Conservation (phyloP, 805 yeast species). For the Clavispora vitiphila region DNA sequence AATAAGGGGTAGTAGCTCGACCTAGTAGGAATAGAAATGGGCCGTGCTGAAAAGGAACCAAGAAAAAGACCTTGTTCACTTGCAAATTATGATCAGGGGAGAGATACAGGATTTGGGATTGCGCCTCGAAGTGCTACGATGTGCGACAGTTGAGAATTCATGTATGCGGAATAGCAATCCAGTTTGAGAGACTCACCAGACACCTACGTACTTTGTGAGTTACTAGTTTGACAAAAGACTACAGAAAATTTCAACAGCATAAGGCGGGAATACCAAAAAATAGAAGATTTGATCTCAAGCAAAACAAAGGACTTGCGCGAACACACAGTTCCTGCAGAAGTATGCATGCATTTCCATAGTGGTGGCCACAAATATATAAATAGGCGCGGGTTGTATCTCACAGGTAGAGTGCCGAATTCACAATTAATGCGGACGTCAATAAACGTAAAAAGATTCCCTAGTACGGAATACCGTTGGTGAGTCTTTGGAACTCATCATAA, state of each 20-base stretch:
- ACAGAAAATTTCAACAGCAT: background rate
- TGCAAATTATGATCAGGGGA: background rate
- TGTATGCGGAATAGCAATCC: too few species aligned
- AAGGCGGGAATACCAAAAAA: too few species aligned
- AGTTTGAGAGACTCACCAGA: too few species aligned
- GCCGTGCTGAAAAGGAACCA: background rate
- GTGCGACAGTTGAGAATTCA: background rate
- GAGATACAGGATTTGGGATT: background rate
- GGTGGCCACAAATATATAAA: background rate
- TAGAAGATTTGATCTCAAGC: background rate
- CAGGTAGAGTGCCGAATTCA: too few species aligned
- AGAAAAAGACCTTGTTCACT: background rate
- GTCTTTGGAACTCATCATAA: conserved; percentile 93
- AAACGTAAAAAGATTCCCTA: conserved; percentile 25
- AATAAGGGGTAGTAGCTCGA: background rate
- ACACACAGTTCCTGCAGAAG: background rate
- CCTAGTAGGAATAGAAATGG: background rate
- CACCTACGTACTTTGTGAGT: too few species aligned
- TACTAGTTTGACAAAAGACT: too few species aligned
- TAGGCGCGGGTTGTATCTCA: background rate
- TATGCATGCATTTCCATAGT: background rate
- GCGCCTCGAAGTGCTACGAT: background rate
- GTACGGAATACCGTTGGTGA: conserved; percentile 97
- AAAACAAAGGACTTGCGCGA: background rate
- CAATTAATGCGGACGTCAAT: too few species aligned